These are phyloP conservation scores for Penicillium capsulatum DNA, from an alignment of 2,329 filamentous ascomycete species.

Conservation along the genomic window DNA sequence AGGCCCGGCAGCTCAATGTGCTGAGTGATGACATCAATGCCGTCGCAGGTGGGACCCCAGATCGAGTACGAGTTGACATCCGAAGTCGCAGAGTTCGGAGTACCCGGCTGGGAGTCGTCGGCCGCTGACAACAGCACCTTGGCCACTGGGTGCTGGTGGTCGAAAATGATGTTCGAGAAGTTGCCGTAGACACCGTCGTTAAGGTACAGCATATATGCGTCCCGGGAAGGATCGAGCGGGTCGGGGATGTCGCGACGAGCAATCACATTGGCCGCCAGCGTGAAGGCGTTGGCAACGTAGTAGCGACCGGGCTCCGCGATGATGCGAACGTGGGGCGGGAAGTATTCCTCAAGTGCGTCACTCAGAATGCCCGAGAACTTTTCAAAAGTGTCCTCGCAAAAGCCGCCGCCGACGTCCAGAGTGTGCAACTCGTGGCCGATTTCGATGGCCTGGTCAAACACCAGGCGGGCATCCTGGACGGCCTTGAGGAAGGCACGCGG, in stretches of 20 bases:
- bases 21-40: slow-evolving; percentile 89
- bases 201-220: slow-evolving; percentile 91
- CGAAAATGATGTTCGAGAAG: slow-evolving; percentile 99
- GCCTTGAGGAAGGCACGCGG: slow-evolving; percentile 88
- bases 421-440: slow-evolving; percentile 79
- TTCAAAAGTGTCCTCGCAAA: slow-evolving; percentile 87
- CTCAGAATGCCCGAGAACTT: slow-evolving; percentile 78
- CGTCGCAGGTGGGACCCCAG: slow-evolving; percentile 97
- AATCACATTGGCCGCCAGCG: slow-evolving; percentile 91
- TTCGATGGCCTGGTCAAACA: slow-evolving; percentile 78
- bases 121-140: slow-evolving; percentile 67
- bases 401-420: slow-evolving; percentile 91
- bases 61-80: slow-evolving; percentile 79
- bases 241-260: slow-evolving; percentile 84
- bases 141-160: slow-evolving; percentile 87
- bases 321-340: slow-evolving; percentile 75
- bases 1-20: slow-evolving; percentile 71
- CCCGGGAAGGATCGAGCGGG: slow-evolving; percentile 45
- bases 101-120: slow-evolving; percentile 54
- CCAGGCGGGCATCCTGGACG: slow-evolving; percentile 78
- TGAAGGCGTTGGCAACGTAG: slow-evolving; percentile 91
- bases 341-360: slow-evolving; percentile 77
- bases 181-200: slow-evolving; percentile 98
- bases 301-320: slow-evolving; percentile 96
- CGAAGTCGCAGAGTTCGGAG: slow-evolving; percentile 34